Conservation (phyloP, 2,329 filamentous ascomycete genomes). For the Aspergillus hiratsukae region DNA sequence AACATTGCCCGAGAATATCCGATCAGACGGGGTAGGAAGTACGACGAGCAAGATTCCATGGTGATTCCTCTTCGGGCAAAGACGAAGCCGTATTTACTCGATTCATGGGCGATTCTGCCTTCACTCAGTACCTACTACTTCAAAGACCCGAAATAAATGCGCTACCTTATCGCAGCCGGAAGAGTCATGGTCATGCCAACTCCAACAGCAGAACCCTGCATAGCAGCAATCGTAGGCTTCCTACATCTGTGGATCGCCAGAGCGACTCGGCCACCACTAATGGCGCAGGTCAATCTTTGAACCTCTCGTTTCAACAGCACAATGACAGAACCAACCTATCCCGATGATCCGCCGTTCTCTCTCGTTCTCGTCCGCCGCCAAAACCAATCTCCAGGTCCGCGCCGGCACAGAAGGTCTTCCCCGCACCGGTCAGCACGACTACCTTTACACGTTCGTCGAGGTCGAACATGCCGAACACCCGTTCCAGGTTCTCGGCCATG, state of each 20-base stretch:
- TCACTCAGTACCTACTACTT: background rate
- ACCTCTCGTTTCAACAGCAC: background rate
- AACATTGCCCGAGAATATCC: constrained; percentile 43
- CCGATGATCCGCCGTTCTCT: constrained; percentile 46
- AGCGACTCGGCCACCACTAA: constrained; percentile 26
- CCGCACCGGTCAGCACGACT: constrained; percentile 52
- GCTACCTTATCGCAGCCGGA: constrained; percentile 49
- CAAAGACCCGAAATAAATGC: background rate
- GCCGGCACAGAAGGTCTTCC: constrained; percentile 47
- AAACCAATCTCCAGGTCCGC: constrained; percentile 55
- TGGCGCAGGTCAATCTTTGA: constrained; percentile 35
- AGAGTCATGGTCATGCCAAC: constrained; percentile 58
- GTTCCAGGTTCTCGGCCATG: constrained; percentile 46
- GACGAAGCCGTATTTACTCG: constrained; percentile 68
- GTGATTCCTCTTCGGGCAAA: constrained; percentile 66
- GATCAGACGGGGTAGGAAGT: constrained; percentile 66
- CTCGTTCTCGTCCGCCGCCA: constrained; percentile 31
- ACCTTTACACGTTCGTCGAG: constrained; percentile 52
- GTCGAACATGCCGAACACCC: constrained; percentile 38
- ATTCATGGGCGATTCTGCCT: constrained; percentile 47
- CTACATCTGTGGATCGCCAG: constrained; percentile 55
- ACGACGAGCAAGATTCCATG: constrained; percentile 68
- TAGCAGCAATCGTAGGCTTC: constrained; percentile 53
- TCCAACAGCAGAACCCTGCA: constrained; percentile 55
- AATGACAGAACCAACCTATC: constrained; percentile 43